Percentiles rank a stretch among this genome's conserved stretches.
Conservation (phyloP, 148 eudicot genomes). For the Arctostaphylos glauca region DNA sequence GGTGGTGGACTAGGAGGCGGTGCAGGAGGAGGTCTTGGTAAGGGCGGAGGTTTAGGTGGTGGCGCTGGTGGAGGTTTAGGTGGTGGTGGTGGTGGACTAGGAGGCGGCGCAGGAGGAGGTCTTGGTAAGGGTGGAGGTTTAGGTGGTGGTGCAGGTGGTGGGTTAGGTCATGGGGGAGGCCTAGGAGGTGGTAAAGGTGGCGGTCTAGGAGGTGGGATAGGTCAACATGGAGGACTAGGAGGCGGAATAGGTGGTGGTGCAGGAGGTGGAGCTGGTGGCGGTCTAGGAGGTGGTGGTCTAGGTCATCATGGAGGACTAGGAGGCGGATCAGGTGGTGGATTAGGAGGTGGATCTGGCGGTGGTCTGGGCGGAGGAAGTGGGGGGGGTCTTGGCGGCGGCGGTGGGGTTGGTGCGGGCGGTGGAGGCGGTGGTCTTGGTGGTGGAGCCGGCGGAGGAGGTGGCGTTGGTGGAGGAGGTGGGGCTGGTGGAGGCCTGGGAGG, state of each 20-base stretch:
- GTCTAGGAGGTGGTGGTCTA: constrained; percentile 19
- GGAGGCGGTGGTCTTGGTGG: constrained; percentile 1
- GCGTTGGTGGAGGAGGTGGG: constrained; percentile 5
- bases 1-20: background rate
- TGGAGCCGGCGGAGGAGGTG: constrained; percentile 8
- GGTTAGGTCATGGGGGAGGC: background rate
- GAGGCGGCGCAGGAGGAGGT: constrained; percentile 4
- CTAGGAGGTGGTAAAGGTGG: constrained; percentile 12
- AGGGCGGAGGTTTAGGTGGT: background rate
- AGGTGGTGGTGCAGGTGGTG: constrained; percentile 13
- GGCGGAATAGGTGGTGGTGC: constrained; percentile 7
- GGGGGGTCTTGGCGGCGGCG: constrained; percentile 3
- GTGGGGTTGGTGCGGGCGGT: constrained; percentile 9
- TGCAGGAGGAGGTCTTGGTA: constrained; percentile 5
- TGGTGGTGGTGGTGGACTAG: background rate
- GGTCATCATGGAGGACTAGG: background rate
- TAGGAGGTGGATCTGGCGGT: background rate
- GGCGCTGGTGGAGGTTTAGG: constrained; percentile 5
- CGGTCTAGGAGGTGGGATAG: constrained; percentile 16
- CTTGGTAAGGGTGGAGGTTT: background rate
- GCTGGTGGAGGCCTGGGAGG: constrained; percentile 19
- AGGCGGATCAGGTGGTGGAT: background rate
- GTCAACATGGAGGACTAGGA: constrained; percentile 13
- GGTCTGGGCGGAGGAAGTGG: constrained; percentile 10
- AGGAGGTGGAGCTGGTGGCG: constrained; percentile 18